phyloP scores from a whole-genome alignment of 495 filamentous ascomycete genomes.

The Staphylotrichum longicolle region DNA sequence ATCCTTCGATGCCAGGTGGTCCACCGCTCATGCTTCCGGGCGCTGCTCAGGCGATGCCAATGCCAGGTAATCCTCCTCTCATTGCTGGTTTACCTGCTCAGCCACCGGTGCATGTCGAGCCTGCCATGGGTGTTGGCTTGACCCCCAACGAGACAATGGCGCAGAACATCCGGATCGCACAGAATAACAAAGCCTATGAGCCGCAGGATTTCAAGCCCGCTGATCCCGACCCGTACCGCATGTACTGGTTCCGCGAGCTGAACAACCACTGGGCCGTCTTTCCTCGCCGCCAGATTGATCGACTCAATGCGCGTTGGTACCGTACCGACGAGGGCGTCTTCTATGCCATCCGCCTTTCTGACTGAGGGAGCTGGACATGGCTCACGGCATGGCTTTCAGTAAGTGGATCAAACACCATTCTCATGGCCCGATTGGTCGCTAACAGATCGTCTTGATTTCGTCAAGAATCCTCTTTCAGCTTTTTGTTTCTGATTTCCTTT shows the following conservation, averaged over 20 bases:
- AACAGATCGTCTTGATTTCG: neutral
- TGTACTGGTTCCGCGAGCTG: conserved; percentile 51
- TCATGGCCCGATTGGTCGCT: neutral
- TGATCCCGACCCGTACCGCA: conserved; percentile 50
- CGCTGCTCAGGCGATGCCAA: conserved; percentile 5
- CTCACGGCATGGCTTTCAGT: neutral
- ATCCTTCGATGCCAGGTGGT: conserved; percentile 9
- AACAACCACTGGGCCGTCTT: conserved; percentile 48
- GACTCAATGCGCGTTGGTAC: conserved; percentile 51
- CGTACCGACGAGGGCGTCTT: conserved; percentile 46
- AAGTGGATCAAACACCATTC: neutral
- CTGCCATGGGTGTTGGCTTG: conserved; percentile 41
- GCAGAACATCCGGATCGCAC: conserved; percentile 40
- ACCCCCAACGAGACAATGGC: conserved; percentile 39
- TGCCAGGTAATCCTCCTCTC: conserved; percentile 18
- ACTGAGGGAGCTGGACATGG: neutral
- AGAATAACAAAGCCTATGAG: conserved; percentile 41
- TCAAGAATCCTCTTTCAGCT: neutral
- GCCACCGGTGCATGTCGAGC: conserved; percentile 29
- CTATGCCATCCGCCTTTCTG: conserved; percentile 46
- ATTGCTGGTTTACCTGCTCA: conserved; percentile 16
- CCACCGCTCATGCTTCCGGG: conserved; percentile 13
- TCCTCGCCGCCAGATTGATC: conserved; percentile 50
- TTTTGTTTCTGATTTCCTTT: neutral
- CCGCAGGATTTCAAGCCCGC: conserved; percentile 53